Conservation (phyloP, 1,284 basidiomycete species). For the Ganoderma lingzhi region DNA sequence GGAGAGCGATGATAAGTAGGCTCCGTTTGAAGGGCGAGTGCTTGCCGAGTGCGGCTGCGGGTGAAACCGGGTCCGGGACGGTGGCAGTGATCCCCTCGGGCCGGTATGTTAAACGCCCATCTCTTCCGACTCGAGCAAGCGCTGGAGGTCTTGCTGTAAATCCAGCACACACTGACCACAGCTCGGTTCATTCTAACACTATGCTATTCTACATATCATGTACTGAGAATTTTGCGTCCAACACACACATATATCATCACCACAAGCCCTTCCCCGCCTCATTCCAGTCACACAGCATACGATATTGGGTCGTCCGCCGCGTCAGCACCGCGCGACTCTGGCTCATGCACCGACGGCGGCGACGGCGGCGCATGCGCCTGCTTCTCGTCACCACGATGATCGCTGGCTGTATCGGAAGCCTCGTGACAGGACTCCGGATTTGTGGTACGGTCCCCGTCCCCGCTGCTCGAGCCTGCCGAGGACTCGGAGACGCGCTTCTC, state of each 20-base stretch:
- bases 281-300: neutral
- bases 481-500: conserved; percentile 1
- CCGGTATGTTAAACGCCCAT: too few species aligned
- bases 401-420: neutral
- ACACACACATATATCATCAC: too few species aligned
- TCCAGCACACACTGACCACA: too few species aligned
- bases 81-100: too few species aligned
- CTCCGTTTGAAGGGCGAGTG: too few species aligned
- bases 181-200: too few species aligned
- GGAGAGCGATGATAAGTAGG: too few species aligned
- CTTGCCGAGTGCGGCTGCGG: too few species aligned
- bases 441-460: neutral
- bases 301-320: neutral
- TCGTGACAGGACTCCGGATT: neutral
- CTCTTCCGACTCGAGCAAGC: too few species aligned
- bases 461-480: neutral
- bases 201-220: neutral
- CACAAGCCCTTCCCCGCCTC: neutral
- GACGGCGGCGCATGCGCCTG: neutral
- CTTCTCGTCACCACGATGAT: neutral
- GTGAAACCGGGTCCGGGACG: too few species aligned
- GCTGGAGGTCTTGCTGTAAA: too few species aligned
- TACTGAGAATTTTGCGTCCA: neutral
- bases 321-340: neutral
- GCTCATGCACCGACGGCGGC: neutral